phyloP scores from a whole-genome alignment of 2,329 filamentous ascomycete genomes.

The Fusarium tricinctum region DNA sequence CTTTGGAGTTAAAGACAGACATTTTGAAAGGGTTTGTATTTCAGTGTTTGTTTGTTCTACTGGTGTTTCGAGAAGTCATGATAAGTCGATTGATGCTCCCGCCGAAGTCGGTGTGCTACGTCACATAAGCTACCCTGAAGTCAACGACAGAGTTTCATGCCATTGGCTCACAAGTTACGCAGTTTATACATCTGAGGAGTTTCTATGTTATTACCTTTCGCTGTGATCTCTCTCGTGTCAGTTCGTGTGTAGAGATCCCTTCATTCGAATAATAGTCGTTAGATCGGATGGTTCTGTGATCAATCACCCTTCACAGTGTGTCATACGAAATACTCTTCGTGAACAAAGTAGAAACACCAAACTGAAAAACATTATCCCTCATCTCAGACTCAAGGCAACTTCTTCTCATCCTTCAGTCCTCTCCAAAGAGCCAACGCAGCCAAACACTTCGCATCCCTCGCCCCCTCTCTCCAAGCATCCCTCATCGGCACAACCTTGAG shows the following conservation, averaged over 20 bases:
- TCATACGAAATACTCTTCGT: background rate
- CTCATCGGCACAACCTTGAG: slow-evolving; percentile 69
- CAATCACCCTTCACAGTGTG: too few species aligned
- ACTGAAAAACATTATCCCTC: fast-evolving
- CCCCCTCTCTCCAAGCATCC: slow-evolving; percentile 70
- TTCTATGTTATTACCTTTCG: background rate
- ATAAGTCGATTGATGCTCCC: slow-evolving; percentile 15
- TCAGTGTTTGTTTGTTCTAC: background rate
- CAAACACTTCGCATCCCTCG: slow-evolving; percentile 71
- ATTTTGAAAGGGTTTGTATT: slow-evolving; percentile 47
- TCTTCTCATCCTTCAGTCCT: slow-evolving; percentile 64
- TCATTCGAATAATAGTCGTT: too few species aligned
- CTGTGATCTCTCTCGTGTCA: background rate
- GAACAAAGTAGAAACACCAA: background rate
- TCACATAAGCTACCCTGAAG: slow-evolving; percentile 41
- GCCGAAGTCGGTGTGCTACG: slow-evolving; percentile 39
- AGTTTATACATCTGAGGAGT: background rate
- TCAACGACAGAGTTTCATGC: background rate
- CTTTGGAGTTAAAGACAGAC: slow-evolving; percentile 60
- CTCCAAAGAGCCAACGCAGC: slow-evolving; percentile 72
- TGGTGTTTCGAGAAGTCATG: slow-evolving; percentile 16
- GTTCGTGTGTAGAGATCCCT: too few species aligned
- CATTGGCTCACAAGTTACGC: background rate
- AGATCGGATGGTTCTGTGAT: too few species aligned
- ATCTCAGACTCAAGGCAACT: slow-evolving; percentile 43